Evolutionary conservation across 257 asterid species (phyloP).

Genomic region (Lycium barbarum): DNA sequence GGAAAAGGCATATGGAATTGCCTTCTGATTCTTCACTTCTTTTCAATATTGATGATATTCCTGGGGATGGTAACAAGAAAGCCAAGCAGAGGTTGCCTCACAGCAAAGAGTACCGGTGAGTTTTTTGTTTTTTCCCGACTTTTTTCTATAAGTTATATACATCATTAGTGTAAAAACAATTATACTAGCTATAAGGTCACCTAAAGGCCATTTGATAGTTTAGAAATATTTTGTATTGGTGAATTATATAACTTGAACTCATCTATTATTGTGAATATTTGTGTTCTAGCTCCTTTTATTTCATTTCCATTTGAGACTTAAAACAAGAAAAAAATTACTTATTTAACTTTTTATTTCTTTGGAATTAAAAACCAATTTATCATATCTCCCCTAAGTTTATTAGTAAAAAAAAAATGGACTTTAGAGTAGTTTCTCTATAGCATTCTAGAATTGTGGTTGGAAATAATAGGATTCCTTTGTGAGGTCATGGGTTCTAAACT

Average conservation of each 20-base stretch:
- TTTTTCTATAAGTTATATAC: too few relatives aligned
- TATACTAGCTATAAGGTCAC: too few relatives aligned
- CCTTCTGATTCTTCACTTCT: slow-evolving; percentile 59
- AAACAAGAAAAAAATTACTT: too few relatives aligned
- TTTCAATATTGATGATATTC: slow-evolving; percentile 45
- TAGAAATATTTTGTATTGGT: too few relatives aligned
- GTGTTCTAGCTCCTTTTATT: neutral
- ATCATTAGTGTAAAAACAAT: too few relatives aligned
- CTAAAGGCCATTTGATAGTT: too few relatives aligned
- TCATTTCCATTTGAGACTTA: neutral
- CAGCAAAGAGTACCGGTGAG: slow-evolving; percentile 77
- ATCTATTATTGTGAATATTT: neutral
- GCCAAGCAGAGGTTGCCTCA: slow-evolving; percentile 62
- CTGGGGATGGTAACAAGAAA: slow-evolving; percentile 38
- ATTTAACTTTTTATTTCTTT: neutral
- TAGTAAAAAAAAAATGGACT: neutral
- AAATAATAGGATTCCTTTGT: too few relatives aligned
- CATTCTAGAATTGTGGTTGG: too few relatives aligned
- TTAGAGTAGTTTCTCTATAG: neutral
- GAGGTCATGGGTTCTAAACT: too few relatives aligned
- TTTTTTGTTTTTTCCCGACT: neutral
- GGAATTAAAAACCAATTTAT: neutral
- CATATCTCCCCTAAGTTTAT: neutral
- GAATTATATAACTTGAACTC: neutral
- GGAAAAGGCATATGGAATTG: slow-evolving; percentile 51